phyloP scores from a whole-genome alignment of 306 rosid species.

The Crotalaria pallida region DNA sequence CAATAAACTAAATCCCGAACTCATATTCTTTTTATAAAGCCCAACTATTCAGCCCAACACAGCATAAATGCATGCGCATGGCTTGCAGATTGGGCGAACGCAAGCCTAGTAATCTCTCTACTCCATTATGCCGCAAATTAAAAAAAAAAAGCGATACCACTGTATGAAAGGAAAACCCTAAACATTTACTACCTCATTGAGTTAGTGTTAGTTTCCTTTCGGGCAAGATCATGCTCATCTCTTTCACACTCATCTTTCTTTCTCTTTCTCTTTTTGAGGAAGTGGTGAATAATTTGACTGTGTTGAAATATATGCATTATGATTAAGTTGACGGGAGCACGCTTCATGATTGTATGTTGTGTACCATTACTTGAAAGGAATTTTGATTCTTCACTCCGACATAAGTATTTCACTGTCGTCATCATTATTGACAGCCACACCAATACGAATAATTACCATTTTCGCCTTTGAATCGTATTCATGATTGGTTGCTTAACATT shows the following conservation, averaged over 20 bases:
- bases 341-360: constrained; percentile 69
- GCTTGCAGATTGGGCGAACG: too few species aligned
- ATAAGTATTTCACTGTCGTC: constrained; percentile 26
- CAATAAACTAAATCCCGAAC: too few species aligned
- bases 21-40: too few species aligned
- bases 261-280: neutral
- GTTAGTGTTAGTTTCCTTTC: neutral
- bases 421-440: constrained; percentile 19
- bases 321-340: constrained; percentile 41
- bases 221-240: constrained; percentile 17
- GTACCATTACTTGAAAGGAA: constrained; percentile 42
- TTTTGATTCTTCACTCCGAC: constrained; percentile 46
- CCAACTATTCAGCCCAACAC: too few species aligned
- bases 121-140: too few species aligned
- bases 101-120: too few species aligned
- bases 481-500: neutral
- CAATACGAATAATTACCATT: neutral
- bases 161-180: too few species aligned
- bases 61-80: too few species aligned
- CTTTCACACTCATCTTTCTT: neutral
- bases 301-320: constrained; percentile 24
- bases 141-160: too few species aligned
- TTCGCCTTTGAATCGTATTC: neutral
- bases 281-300: neutral
- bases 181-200: too few species aligned